phyloP scores from a whole-genome alignment of 1,284 basidiomycete genomes.

The Rhodotorula sp. region DNA sequence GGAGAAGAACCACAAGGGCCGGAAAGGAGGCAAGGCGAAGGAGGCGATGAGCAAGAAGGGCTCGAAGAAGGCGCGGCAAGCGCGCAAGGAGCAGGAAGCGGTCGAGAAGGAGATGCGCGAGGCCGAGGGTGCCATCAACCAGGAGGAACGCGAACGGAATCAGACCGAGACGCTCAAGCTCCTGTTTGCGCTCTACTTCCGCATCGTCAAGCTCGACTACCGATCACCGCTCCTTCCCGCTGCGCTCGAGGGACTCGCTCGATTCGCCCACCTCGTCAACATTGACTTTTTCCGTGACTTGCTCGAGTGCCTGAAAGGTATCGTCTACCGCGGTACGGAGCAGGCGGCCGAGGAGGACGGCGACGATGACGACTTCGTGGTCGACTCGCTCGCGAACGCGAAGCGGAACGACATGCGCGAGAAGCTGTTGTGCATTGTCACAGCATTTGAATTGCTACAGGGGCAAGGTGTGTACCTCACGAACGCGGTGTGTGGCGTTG shows the following conservation, averaged over 20 bases:
- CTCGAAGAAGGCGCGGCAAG: slow-evolving; percentile 82
- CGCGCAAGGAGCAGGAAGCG: slow-evolving; percentile 74
- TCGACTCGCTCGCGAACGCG: slow-evolving; percentile 7
- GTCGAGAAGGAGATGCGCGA: slow-evolving; percentile 86
- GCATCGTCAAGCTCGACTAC: slow-evolving; percentile 77
- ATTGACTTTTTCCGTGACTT: slow-evolving; percentile 98
- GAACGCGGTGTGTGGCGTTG: slow-evolving; percentile 35
- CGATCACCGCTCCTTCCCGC: slow-evolving; percentile 79
- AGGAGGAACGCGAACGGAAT: slow-evolving; percentile 78
- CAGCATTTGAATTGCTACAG: slow-evolving; percentile 91
- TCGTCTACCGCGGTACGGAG: slow-evolving; percentile 58
- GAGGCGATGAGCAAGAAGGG: slow-evolving; percentile 51
- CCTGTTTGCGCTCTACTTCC: slow-evolving; percentile 95
- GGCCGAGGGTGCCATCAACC: slow-evolving; percentile 90
- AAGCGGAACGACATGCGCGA: slow-evolving; percentile 56
- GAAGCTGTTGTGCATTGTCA: slow-evolving; percentile 82
- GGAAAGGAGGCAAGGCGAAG: slow-evolving; percentile 55
- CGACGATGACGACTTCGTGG: slow-evolving; percentile 52
- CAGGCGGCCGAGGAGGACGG: slow-evolving; percentile 47
- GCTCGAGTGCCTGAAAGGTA: slow-evolving; percentile 76
- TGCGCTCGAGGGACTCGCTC: slow-evolving; percentile 85
- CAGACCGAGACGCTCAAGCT: slow-evolving; percentile 98
- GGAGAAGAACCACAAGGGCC: slow-evolving; percentile 58
- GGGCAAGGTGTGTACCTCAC: slow-evolving; percentile 69
- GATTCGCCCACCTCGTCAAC: slow-evolving; percentile 94